Conservation (phyloP, 2,329 filamentous ascomycete species). For the Geosmithia morbida region DNA sequence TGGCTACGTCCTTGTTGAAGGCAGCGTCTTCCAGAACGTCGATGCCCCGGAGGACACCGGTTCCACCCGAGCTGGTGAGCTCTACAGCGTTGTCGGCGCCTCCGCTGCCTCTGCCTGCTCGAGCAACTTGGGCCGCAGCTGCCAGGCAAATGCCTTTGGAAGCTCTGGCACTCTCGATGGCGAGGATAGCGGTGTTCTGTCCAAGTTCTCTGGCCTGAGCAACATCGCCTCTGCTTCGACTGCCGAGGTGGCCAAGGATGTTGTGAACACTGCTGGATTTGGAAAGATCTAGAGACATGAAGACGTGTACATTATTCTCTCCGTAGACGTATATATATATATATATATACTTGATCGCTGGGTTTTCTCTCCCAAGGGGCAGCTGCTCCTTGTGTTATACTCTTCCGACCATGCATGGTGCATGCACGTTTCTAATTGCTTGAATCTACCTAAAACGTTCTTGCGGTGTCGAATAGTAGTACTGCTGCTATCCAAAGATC, state of each 20-base stretch:
- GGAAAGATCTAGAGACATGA: constrained; percentile 10
- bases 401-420: too few species aligned
- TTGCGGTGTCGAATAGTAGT: too few species aligned
- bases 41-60: constrained; percentile 8
- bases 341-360: too few species aligned
- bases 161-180: constrained; percentile 21
- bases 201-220: constrained; percentile 32
- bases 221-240: constrained; percentile 29
- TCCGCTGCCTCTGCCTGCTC: not conserved
- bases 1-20: constrained; percentile 34
- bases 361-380: too few species aligned
- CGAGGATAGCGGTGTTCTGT: constrained; percentile 31
- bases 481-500: too few species aligned
- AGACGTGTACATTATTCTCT: too few species aligned
- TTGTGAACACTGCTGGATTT: constrained; percentile 27
- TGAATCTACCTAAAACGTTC: too few species aligned
- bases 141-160: not conserved
- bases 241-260: constrained; percentile 17
- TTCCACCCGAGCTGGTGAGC: not conserved
- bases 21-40: constrained; percentile 43
- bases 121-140: not conserved
- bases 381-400: too few species aligned
- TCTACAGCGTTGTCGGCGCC: not conserved
- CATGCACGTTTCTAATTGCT: too few species aligned
- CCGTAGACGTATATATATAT: too few species aligned